Conservation (phyloP, 2,329 filamentous ascomycete genomes). For the Talaromyces marneffei region DNA sequence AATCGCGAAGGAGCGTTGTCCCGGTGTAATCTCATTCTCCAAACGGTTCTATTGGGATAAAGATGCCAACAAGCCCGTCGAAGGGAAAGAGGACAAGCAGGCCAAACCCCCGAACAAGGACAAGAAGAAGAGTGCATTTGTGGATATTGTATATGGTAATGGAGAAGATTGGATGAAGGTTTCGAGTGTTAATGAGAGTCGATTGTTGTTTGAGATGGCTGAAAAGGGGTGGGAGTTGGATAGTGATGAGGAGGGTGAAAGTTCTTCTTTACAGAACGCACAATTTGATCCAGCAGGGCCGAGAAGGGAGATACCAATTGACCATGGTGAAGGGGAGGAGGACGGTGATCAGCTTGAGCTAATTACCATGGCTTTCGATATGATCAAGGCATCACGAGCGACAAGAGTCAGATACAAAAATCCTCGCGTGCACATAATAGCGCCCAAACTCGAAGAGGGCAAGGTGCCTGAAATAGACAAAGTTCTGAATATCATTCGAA, state of each 20-base stretch:
- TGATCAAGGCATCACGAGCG: slow-evolving; percentile 52
- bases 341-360: slow-evolving; percentile 54
- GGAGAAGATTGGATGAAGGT: slow-evolving; percentile 65
- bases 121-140: slow-evolving; percentile 49
- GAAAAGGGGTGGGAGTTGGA: slow-evolving; percentile 59
- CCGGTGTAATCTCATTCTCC: slow-evolving; percentile 52
- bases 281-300: not conserved
- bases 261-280: not conserved
- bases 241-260: slow-evolving; percentile 29
- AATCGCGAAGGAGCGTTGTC: slow-evolving; percentile 51
- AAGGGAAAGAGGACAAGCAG: slow-evolving; percentile 16
- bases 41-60: slow-evolving; percentile 50
- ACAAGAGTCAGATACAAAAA: slow-evolving; percentile 55
- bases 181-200: slow-evolving; percentile 58
- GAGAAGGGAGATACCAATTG: slow-evolving; percentile 8
- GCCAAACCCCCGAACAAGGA: slow-evolving; percentile 28
- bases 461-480: slow-evolving; percentile 50
- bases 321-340: slow-evolving; percentile 38
- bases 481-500: slow-evolving; percentile 52
- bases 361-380: slow-evolving; percentile 54
- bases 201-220: slow-evolving; percentile 62
- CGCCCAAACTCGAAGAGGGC: slow-evolving; percentile 53
- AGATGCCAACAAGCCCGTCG: not conserved
- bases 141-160: slow-evolving; percentile 60
- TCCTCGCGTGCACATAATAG: slow-evolving; percentile 55